Evolutionary conservation across 148 eudicot genomes (phyloP), one percentile per base, ranked within the genome.

Genomic region (Rhododendron kiyosumense): DNA sequence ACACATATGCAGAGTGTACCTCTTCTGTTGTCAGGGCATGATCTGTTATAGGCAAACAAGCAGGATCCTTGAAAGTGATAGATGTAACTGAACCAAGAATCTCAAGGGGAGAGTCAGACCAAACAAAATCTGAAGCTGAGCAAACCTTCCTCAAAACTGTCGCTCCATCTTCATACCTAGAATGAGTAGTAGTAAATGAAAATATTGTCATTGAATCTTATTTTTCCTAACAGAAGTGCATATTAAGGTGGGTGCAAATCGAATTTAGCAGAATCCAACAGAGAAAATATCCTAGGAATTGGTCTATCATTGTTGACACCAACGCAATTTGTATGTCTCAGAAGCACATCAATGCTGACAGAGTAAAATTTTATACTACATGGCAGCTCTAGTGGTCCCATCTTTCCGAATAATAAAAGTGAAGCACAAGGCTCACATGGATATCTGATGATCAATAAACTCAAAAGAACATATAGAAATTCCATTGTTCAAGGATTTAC

Each of bases 11-110:
- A 36, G 20, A 76, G 69, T 26, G 75, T 86, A 95, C 99, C 96
- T 96, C 99, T 84, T 92, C 95, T 22, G 98, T 93, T 54, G 99
- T 96, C 83, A 90, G 86, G 69, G 87, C 84, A 81, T 96, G 95
- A 83, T 94, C 94, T 83, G 92, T 95, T 83, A 95, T 86, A 9
- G 93, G 92, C 86, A 92, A 75, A 87, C 90, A 89, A 82, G 87
- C 90, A 78, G 94, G 88, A 90, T 93, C 98, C 28, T 86, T 85
- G 57, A 96, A 95, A 79, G 86, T 89, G 82, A 96, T 95, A 41
- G 95, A 89, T 81, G 96, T 88, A 76, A 90, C 93, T 74, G 95
- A 90, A 84, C 99, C 98, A 85, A 96, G 96, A 87, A 95, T 83
- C 2, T 96, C 95, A 63, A 93, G 90, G 67, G 97, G 97, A 76